Conservation (phyloP, 352 stramenopile species). For the Pythium phragmiticola region DNA sequence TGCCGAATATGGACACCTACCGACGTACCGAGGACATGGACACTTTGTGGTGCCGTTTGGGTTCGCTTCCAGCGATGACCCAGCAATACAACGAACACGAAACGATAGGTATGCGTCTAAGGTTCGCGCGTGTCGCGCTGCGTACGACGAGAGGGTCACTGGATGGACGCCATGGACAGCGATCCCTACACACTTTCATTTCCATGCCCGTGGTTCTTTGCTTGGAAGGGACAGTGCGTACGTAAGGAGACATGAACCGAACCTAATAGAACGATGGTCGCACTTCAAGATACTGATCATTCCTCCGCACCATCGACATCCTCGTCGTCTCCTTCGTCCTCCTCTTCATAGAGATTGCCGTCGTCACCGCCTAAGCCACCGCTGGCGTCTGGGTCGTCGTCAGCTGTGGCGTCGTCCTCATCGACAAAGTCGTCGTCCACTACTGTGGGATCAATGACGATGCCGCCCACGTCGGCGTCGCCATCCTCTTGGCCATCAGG, state of each 20-base stretch:
- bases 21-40: background rate
- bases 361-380: background rate
- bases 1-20: background rate
- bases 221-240: too few relatives aligned
- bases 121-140: background rate
- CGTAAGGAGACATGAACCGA: too few relatives aligned
- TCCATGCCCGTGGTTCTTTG: background rate
- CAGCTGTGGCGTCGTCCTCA: constrained; percentile 15
- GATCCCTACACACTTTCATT: background rate
- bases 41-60: background rate
- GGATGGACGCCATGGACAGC: background rate
- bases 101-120: background rate
- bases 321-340: background rate
- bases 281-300: background rate
- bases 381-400: background rate
- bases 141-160: background rate
- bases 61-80: background rate
- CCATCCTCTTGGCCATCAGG: background rate
- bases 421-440: constrained; percentile 26
- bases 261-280: too few relatives aligned
- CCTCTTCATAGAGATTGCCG: background rate
- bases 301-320: background rate
- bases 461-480: constrained; percentile 17
- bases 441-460: constrained; percentile 25
- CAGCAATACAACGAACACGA: background rate